Base-by-base conservation (phyloP, 495 filamentous ascomycete genomes). In the Cenococcum geophilum region DNA sequence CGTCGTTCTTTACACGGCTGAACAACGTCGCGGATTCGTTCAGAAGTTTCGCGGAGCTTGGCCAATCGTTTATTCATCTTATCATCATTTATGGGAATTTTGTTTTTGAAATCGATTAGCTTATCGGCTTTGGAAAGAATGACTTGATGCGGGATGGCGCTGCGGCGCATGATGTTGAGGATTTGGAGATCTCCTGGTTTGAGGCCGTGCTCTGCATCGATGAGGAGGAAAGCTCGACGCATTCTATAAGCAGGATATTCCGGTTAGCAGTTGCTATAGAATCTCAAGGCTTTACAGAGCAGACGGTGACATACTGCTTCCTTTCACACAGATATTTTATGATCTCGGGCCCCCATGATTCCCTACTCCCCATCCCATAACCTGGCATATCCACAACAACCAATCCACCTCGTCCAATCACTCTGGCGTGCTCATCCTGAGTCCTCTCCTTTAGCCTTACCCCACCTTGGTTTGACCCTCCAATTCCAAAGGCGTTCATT, bases 341-440 rank as follows among this genome's bases (percentile, higher is more conserved):
- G 63, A 95, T 91, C 74, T 97, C 86, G 62, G 75, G 73, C 1
- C 93, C 93, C 92, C 92, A 97, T 64, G 86, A 86, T 43, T 79
- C 71, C 48, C 82, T 76, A 68, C 87, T 89, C 5, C 83, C 87
- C 57, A 86, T 79, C 4, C 95, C 93, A 69, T 98, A 98, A 1
- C 93, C 95, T 6, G 93, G 95, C 89, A 95, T 92, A 73, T 98
- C 95, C 37, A 96, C 75, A 11, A 93, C 66, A 8, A 84, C 76
- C 53, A 95, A 21, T 8, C 64, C 67, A 1, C 66, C 57, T 48
- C 23, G 47, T 12, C 61, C 63, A 14, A 58, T 49, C 16, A 60
- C 73, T 57, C 61, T 65, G 43, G 55, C 50, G 47, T 51, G 51
- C 57, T 77, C 76, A 20, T 79, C 77, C 48, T 66, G 86, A 79